A percentile compares a stretch with the other conserved stretches of the same genome.
phyloP scores from a whole-genome alignment of 805 yeast genomes.

The Blastobotrys muscicola region DNA sequence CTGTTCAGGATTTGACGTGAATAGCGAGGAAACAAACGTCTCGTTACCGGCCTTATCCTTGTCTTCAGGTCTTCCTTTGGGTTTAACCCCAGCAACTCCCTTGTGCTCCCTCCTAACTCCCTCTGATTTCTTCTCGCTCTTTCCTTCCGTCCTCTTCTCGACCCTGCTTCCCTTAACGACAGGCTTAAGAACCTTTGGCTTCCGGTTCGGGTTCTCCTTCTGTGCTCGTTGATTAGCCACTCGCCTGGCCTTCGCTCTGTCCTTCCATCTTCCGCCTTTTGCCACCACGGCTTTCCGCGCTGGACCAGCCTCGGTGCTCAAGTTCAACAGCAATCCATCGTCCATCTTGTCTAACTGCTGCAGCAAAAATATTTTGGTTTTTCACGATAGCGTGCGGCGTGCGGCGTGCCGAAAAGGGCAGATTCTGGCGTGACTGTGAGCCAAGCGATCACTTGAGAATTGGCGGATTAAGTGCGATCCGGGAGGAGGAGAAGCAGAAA shows the following conservation, averaged over 20 bases:
- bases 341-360: constrained; percentile 15
- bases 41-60: constrained; percentile 29
- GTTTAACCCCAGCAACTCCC: not conserved
- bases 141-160: not conserved
- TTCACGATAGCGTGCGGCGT: no score
- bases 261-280: constrained; percentile 76
- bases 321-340: constrained; percentile 70
- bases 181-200: not conserved
- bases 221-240: constrained; percentile 13
- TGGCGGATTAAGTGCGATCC: no score
- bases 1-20: constrained; percentile 56
- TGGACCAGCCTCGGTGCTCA: constrained; percentile 32
- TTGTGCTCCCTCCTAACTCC: not conserved
- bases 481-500: no score
- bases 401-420: no score
- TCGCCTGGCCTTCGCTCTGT: constrained; percentile 53
- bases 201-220: not conserved
- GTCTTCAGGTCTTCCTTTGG: constrained; percentile 2
- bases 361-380: no score
- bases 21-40: constrained; percentile 77
- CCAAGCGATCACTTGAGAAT: no score
- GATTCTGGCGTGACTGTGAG: no score
- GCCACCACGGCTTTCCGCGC: constrained; percentile 2
- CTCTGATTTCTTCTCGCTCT: not conserved
- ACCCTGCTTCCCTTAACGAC: not conserved